A percentile compares a stretch with the other conserved stretches of the same genome.
phyloP scores from a whole-genome alignment of 169 alveolate genomes.

The Cryptosporidium xiaoi region DNA sequence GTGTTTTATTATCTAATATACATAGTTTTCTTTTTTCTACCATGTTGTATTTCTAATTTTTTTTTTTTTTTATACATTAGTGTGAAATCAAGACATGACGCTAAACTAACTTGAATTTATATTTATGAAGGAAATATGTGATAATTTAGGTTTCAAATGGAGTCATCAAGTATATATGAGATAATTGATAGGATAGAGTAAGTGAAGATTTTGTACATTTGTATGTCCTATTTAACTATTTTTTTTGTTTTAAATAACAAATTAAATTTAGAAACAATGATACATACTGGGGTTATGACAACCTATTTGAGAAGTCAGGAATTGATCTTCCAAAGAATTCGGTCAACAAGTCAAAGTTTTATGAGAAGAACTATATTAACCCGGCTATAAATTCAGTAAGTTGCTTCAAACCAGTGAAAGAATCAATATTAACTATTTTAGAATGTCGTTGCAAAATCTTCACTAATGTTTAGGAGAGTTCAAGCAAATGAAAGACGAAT shows the following conservation, averaged over 20 bases:
- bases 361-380: conserved; percentile 8
- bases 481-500: conserved; percentile 71
- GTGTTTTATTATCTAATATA: no score
- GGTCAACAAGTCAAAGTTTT: conserved; percentile 27
- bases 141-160: conserved; percentile 9
- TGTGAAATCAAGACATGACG: conserved; percentile 70
- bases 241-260: not conserved
- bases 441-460: conserved; percentile 57
- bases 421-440: not conserved
- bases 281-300: conserved; percentile 67
- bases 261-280: conserved; percentile 30
- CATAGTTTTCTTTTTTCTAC: no score
- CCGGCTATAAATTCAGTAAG: conserved; percentile 39
- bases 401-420: not conserved
- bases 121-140: not conserved
- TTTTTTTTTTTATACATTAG: not conserved
- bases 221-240: not conserved
- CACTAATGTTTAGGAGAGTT: conserved; percentile 22
- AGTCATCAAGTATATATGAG: conserved; percentile 65
- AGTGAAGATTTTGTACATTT: not conserved
- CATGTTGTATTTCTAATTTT: no score
- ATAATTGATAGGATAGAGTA: conserved; percentile 60
- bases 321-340: not conserved
- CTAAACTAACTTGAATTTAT: not conserved
- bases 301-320: conserved; percentile 32